Evolutionary conservation across 148 eudicot genomes (phyloP).

Genomic region (Gaultheria prostrata): DNA sequence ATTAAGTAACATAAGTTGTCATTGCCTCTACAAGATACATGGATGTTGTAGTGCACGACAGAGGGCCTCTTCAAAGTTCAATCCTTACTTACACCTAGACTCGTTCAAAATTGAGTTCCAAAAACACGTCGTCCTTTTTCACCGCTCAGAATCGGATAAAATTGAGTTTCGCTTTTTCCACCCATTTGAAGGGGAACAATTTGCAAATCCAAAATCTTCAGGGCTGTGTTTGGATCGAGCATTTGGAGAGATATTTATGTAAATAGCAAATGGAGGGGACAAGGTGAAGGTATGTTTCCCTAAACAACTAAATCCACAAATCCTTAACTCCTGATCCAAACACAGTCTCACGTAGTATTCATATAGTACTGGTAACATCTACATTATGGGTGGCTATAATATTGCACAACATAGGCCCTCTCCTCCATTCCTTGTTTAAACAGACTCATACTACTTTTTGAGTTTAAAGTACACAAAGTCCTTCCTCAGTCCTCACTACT

Average conservation of each 20-base stretch:
- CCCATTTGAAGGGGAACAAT: not conserved
- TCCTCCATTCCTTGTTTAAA: not conserved
- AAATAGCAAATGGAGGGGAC: not conserved
- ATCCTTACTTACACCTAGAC: not conserved
- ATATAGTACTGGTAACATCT: not conserved
- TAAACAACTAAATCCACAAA: not conserved
- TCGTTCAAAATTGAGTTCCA: not conserved
- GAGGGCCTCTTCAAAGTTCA: too few species aligned
- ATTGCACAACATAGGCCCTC: not conserved
- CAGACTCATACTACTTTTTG: not conserved
- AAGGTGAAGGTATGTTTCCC: not conserved
- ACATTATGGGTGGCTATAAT: not conserved
- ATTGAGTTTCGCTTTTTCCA: not conserved
- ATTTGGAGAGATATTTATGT: not conserved
- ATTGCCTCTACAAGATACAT: too few species aligned
- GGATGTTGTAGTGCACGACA: too few species aligned
- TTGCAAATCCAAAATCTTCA: not conserved
- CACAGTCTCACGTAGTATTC: not conserved
- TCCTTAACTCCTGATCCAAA: not conserved
- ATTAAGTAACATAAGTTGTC: not conserved
- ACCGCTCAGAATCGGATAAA: not conserved
- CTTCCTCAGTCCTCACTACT: not conserved
- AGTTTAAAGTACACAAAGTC: not conserved
- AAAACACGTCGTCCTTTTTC: not conserved
- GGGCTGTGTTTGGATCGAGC: not conserved